Base-by-base conservation (phyloP, 768 basidiomycete species). In the Paxillus rubicundulus region DNA sequence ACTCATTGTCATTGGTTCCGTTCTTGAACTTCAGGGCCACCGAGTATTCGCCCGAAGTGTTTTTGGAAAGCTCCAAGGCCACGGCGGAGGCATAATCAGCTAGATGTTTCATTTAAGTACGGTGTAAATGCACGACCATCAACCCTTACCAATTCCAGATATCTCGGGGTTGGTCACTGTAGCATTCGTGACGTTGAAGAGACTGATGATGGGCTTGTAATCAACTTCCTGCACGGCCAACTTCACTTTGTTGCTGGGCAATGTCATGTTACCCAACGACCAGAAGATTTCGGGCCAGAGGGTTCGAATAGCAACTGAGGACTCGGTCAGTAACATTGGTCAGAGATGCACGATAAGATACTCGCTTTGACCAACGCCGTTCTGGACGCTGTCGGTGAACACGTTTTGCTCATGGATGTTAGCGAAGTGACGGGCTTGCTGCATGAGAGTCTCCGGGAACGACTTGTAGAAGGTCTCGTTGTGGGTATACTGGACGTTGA, bases 201-300 rank as follows among this genome's bases (percentile, higher is more conserved):
- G 72, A 33, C 88, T 89, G 63, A 93, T 85, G 77, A 94, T 90
- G 10, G 91, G 85, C 71, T 93, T 91, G 75, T 93, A 93, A 55
- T 89, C 87, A 7, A 86, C 82, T 71, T 86, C 82, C 55, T 87
- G 78, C 60, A 92, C 70, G 62, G 86, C 78, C 67, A 94, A 75
- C 65, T 89, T 86, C 50, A 93, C 79, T 30, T 85, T 85, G 70
- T 89, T 86, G 56, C 76, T 78, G 55, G 84, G 77, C 72, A 82
- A 82, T 14, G 86, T 81, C 72, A 95, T 86, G 62, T 83, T 84
- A 60, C 88, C 82, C 54, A 94, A 77, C 18, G 86, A 82, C 54
- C 69, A 75, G 54, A 92, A 74, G 65, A 95, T 81, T 32, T 85
- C 82, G 57, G 84, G 80, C 49, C 90, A 73, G 54, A 91, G 70